These are phyloP conservation scores for Diaporthe sp. DNA, from an alignment of 2,329 filamentous ascomycete genomes.

Conservation along the genomic window DNA sequence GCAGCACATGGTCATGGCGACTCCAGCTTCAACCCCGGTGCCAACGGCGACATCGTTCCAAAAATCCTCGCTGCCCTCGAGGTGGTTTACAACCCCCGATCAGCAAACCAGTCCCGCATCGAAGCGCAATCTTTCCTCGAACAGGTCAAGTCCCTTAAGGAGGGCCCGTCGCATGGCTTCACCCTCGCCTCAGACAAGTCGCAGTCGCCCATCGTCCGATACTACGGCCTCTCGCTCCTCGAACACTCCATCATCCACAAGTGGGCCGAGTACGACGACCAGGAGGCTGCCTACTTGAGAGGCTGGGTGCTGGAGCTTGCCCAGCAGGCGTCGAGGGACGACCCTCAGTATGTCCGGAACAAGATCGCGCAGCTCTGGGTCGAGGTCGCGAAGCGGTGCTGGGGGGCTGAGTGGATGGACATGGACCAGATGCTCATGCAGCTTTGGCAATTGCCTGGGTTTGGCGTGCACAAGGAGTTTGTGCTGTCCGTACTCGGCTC, in stretches of 20 bases:
- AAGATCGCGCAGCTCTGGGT: slow-evolving; percentile 96
- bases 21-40: slow-evolving; percentile 39
- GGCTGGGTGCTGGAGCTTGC: slow-evolving; percentile 84
- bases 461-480: slow-evolving; percentile 79
- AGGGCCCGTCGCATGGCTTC: slow-evolving; percentile 88
- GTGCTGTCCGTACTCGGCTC: slow-evolving; percentile 91
- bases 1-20: background rate
- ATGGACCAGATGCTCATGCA: slow-evolving; percentile 89
- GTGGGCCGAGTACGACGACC: slow-evolving; percentile 78
- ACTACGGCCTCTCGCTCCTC: slow-evolving; percentile 92
- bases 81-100: slow-evolving; percentile 85
- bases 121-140: slow-evolving; percentile 90
- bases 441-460: slow-evolving; percentile 80
- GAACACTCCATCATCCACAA: slow-evolving; percentile 90
- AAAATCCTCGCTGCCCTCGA: slow-evolving; percentile 87
- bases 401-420: slow-evolving; percentile 92
- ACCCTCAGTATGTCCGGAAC: slow-evolving; percentile 87
- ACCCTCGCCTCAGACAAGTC: slow-evolving; percentile 79
- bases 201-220: slow-evolving; percentile 85
- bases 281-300: slow-evolving; percentile 76
- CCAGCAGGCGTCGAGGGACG: slow-evolving; percentile 74
- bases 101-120: slow-evolving; percentile 82
- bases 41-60: slow-evolving; percentile 61
- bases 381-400: slow-evolving; percentile 91
- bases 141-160: slow-evolving; percentile 79